Evolutionary conservation across 169 alveolate species (phyloP).

Genomic region (Cryptosporidium andersoni): DNA sequence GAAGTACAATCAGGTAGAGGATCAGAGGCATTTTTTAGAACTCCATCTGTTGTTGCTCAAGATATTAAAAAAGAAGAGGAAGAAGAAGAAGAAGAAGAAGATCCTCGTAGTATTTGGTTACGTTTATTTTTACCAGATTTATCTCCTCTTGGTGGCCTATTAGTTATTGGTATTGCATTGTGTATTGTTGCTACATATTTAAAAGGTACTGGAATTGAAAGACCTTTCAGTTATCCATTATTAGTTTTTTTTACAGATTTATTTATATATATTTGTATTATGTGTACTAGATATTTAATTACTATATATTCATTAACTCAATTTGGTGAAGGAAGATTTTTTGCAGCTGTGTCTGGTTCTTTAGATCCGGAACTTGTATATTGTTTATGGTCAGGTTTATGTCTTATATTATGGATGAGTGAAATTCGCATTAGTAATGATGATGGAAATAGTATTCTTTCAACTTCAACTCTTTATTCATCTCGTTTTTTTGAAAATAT

Average conservation of each 20-base stretch:
- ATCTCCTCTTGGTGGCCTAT: slow-evolving; percentile 65
- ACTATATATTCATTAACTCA: slow-evolving; percentile 24
- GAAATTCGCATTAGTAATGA: neutral
- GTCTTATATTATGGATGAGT: slow-evolving; percentile 43
- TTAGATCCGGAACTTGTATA: slow-evolving; percentile 65
- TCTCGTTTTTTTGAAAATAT: slow-evolving; percentile 33
- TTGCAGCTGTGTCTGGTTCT: slow-evolving; percentile 69
- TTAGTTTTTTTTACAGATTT: slow-evolving; percentile 27
- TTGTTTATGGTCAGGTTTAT: slow-evolving; percentile 58
- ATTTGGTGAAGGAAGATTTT: slow-evolving; percentile 66
- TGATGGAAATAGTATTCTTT: neutral
- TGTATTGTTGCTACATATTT: slow-evolving; percentile 27
- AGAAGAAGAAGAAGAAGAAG: slow-evolving; percentile 69
- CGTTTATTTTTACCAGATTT: slow-evolving; percentile 48
- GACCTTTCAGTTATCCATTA: slow-evolving; percentile 43
- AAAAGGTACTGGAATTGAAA: slow-evolving; percentile 32
- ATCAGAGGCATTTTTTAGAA: slow-evolving; percentile 58
- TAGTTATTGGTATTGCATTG: slow-evolving; percentile 18
- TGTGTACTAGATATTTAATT: slow-evolving; percentile 52
- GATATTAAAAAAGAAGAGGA: slow-evolving; percentile 64
- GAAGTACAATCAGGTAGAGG: slow-evolving; percentile 22
- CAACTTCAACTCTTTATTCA: neutral
- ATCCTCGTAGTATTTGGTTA: slow-evolving; percentile 60
- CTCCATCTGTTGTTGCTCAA: slow-evolving; percentile 67
- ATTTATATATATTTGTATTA: slow-evolving; percentile 35